Percentiles rank a stretch among this genome's conserved stretches.
phyloP scores from a whole-genome alignment of 768 basidiomycete genomes.

The Hypholoma sublateritium region DNA sequence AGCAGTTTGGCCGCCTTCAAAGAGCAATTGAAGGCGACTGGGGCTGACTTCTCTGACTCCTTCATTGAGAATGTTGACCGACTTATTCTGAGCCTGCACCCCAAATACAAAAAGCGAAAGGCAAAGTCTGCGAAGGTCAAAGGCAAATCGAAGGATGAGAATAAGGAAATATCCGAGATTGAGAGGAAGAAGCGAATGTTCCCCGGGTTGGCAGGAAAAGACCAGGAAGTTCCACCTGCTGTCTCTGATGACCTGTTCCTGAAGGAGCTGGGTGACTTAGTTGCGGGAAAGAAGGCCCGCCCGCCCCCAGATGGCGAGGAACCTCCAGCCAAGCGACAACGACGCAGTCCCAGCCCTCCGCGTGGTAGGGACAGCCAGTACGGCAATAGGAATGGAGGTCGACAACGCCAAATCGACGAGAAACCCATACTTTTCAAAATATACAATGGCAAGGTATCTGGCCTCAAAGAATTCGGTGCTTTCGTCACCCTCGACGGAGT shows the following conservation, averaged over 20 bases:
- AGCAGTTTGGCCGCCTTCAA: conserved; percentile 78
- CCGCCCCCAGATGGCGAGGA: conserved; percentile 39
- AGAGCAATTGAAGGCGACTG: conserved; percentile 69
- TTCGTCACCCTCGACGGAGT: conserved; percentile 91
- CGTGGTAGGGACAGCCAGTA: conserved; percentile 48
- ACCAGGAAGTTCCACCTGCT: conserved; percentile 64
- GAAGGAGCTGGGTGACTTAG: conserved; percentile 88
- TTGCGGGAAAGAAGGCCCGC: conserved; percentile 67
- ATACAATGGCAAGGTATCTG: conserved; percentile 82
- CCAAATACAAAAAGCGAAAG: conserved; percentile 86
- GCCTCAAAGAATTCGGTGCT: conserved; percentile 93
- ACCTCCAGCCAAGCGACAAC: conserved; percentile 60
- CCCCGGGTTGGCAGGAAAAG: conserved; percentile 83
- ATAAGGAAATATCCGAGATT: conserved; percentile 49
- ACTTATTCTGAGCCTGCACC: conserved; percentile 91
- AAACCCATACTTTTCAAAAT: conserved; percentile 91
- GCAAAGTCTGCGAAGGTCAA: conserved; percentile 37
- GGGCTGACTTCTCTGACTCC: conserved; percentile 85
- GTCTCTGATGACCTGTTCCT: conserved; percentile 78
- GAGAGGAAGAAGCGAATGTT: conserved; percentile 86
- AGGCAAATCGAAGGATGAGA: conserved; percentile 33
- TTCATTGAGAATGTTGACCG: conserved; percentile 94
- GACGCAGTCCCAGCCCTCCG: conserved; percentile 60
- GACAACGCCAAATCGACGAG: conserved; percentile 62
- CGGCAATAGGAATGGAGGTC: conserved; percentile 33